Conservation (phyloP, 257 asterid species). For the Plantago major region DNA sequence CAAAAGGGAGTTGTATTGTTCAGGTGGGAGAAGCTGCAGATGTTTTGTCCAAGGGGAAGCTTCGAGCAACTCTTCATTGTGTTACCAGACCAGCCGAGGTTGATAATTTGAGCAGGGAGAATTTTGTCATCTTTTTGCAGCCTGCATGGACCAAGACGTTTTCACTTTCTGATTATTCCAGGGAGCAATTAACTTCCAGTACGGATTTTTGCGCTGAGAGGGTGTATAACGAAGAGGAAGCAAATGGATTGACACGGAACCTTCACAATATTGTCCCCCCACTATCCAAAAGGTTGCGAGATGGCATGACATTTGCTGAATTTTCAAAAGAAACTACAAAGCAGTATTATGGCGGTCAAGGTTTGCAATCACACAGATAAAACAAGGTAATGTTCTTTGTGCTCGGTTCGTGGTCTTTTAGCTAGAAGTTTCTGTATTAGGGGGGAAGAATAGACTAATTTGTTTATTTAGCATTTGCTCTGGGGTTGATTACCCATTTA, state of each 20-base stretch:
- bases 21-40: constrained; percentile 95
- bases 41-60: constrained; percentile 70
- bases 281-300: constrained; percentile 49
- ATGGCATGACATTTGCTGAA: constrained; percentile 89
- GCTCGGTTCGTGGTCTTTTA: background rate
- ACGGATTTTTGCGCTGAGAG: constrained; percentile 19
- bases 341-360: constrained; percentile 71
- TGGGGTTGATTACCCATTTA: background rate
- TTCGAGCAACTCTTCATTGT: constrained; percentile 79
- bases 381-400: constrained; percentile 14
- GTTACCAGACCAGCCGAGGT: constrained; percentile 48
- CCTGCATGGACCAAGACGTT: constrained; percentile 78
- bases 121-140: constrained; percentile 76
- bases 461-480: background rate
- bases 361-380: constrained; percentile 63
- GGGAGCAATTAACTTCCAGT: constrained; percentile 25
- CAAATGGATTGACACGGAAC: constrained; percentile 29
- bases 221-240: constrained; percentile 2
- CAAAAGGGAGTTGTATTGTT: constrained; percentile 58
- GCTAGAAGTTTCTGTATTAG: background rate
- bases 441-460: background rate
- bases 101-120: constrained; percentile 76
- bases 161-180: constrained; percentile 55
- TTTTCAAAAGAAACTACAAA: constrained; percentile 78
- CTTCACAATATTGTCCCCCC: constrained; percentile 58